Percentiles rank a stretch among this genome's conserved stretches.
These are phyloP conservation scores for Torulaspora globosa DNA, from an alignment of 1,139 yeast species.

Conservation along the genomic window DNA sequence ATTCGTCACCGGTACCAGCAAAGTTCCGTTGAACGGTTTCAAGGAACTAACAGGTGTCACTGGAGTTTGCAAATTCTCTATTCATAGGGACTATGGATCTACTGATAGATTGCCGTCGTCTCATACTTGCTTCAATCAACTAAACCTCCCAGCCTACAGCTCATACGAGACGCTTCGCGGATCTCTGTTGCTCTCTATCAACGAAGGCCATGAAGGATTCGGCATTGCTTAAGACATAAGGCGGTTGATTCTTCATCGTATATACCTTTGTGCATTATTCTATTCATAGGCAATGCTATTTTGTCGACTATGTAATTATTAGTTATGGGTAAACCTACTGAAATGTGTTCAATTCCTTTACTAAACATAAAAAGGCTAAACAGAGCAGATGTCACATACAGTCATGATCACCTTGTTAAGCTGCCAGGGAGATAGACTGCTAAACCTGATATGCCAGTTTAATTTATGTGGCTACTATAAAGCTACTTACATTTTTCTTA, in stretches of 20 bases:
- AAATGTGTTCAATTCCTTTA: background rate
- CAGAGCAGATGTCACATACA: background rate
- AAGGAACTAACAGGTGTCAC: constrained; percentile 84
- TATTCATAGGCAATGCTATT: background rate
- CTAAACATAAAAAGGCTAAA: background rate
- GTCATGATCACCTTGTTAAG: too few relatives aligned
- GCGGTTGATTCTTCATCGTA: background rate
- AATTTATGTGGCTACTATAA: too few relatives aligned
- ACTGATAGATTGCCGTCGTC: constrained; percentile 88
- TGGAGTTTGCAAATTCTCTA: constrained; percentile 81
- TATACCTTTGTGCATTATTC: background rate
- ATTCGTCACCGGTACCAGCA: constrained; percentile 95
- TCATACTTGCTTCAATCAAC: constrained; percentile 94
- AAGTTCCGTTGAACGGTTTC: constrained; percentile 93
- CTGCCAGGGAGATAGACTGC: too few relatives aligned
- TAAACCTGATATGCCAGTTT: too few relatives aligned
- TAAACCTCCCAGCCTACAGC: constrained; percentile 90
- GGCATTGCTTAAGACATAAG: constrained; percentile 44
- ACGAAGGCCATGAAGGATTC: constrained; percentile 96
- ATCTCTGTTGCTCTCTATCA: constrained; percentile 75
- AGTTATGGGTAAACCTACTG: too few relatives aligned
- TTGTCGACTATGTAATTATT: background rate
- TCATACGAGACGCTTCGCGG: constrained; percentile 81
- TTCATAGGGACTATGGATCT: constrained; percentile 85
- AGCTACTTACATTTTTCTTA: too few relatives aligned